phyloP scores from a whole-genome alignment of 495 filamentous ascomycete species.

The Neurospora sp. region DNA sequence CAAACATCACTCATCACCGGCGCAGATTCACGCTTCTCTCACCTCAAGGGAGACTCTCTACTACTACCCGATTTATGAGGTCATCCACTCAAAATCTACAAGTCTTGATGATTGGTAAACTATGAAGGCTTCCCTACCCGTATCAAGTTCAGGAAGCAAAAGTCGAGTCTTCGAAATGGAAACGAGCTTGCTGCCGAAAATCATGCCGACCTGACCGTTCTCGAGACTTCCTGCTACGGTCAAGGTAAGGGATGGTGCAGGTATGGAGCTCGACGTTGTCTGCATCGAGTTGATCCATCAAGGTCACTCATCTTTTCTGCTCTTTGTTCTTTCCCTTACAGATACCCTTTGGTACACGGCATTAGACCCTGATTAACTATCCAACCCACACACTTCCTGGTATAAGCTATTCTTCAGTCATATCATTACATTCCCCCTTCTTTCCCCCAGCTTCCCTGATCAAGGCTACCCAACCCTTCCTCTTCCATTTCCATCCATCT shows the following conservation, averaged over 20 bases:
- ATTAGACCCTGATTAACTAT: not conserved
- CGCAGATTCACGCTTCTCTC: no score
- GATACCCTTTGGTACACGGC: not conserved
- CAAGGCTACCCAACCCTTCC: constrained; percentile 7
- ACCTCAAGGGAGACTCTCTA: not conserved
- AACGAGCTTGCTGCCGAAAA: not conserved
- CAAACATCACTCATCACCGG: not conserved
- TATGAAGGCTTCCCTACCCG: not conserved
- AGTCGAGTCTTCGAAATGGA: not conserved
- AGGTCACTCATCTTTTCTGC: not conserved
- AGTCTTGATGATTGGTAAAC: not conserved
- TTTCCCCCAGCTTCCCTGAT: not conserved
- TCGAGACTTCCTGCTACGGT: not conserved
- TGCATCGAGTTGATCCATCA: not conserved
- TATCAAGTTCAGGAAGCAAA: not conserved
- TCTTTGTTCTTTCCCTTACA: not conserved
- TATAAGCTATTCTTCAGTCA: no score
- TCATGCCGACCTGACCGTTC: not conserved
- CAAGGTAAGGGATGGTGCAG: not conserved
- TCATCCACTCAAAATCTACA: not conserved
- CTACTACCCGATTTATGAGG: not conserved
- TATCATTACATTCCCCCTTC: not conserved
- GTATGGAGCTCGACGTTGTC: not conserved
- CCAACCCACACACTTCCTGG: not conserved
- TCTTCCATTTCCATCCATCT: constrained; percentile 25